phyloP scores from a whole-genome alignment of 768 basidiomycete species.

The Terana coerulea region DNA sequence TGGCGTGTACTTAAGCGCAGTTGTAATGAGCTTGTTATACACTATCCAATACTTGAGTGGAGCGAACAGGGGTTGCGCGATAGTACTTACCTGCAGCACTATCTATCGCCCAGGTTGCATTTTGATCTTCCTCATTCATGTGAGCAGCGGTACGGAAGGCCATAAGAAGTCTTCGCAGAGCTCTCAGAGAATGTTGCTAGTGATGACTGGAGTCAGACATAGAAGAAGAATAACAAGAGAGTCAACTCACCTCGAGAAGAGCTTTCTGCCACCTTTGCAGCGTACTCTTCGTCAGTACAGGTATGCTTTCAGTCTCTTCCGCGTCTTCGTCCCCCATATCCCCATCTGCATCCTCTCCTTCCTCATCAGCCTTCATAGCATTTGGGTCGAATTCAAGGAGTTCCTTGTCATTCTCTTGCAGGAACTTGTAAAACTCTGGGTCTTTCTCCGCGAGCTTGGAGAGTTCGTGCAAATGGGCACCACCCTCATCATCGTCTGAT shows the following conservation, averaged over 20 bases:
- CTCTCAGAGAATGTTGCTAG: slow-evolving; percentile 82
- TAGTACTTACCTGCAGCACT: slow-evolving; percentile 59
- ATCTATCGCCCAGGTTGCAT: slow-evolving; percentile 85
- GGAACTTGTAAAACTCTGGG: slow-evolving; percentile 98
- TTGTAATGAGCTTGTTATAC: slow-evolving; percentile 90
- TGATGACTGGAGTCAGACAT: neutral
- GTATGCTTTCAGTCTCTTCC: slow-evolving; percentile 35
- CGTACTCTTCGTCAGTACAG: slow-evolving; percentile 65
- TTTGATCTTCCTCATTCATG: slow-evolving; percentile 81
- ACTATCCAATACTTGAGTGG: slow-evolving; percentile 41
- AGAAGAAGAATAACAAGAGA: neutral
- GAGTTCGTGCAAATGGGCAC: slow-evolving; percentile 74
- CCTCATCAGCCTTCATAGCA: slow-evolving; percentile 17
- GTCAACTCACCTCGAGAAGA: slow-evolving; percentile 71
- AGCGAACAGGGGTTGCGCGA: neutral
- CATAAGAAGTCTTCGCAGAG: slow-evolving; percentile 77
- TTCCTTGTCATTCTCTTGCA: slow-evolving; percentile 92
- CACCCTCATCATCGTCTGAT: slow-evolving; percentile 51
- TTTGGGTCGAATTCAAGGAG: slow-evolving; percentile 75
- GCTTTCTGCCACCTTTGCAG: slow-evolving; percentile 86
- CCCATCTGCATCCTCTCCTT: slow-evolving; percentile 36
- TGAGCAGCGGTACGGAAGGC: slow-evolving; percentile 90
- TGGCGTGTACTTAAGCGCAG: slow-evolving; percentile 86
- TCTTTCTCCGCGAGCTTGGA: slow-evolving; percentile 91
- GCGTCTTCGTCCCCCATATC: slow-evolving; percentile 46